Evolutionary conservation across 352 stramenopile species (phyloP).

Genomic region (Peronospora belbahrii): DNA sequence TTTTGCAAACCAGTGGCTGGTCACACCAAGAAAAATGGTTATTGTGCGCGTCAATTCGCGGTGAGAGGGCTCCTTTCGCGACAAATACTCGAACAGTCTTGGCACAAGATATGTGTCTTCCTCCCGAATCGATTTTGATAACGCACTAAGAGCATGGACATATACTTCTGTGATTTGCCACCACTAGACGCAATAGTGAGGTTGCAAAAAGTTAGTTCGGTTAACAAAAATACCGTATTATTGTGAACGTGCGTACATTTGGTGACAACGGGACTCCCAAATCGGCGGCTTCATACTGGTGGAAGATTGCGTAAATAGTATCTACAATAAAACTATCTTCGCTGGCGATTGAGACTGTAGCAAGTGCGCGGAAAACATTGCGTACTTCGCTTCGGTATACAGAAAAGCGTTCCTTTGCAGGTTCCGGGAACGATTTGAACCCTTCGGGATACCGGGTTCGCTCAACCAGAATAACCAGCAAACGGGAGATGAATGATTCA

Average conservation of each 20-base stretch:
- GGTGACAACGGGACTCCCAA: conserved; percentile 27
- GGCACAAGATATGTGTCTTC: conserved; percentile 70
- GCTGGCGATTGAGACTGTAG: conserved; percentile 54
- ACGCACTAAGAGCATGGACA: conserved; percentile 66
- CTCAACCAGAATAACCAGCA: conserved; percentile 62
- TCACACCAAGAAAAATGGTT: conserved; percentile 67
- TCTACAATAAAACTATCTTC: conserved; percentile 79
- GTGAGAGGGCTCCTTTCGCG: conserved; percentile 54
- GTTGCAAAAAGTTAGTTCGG: conserved; percentile 7
- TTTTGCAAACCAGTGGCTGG: conserved; percentile 64
- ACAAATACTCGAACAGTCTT: conserved; percentile 66
- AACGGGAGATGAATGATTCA: conserved; percentile 60
- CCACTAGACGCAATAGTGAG: conserved; percentile 31
- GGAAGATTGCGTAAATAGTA: conserved; percentile 62
- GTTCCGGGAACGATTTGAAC: conserved; percentile 41
- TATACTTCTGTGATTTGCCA: conserved; percentile 77
- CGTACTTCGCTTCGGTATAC: conserved; percentile 69
- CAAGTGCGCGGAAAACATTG: conserved; percentile 64
- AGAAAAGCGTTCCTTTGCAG: conserved; percentile 53
- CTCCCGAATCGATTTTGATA: conserved; percentile 76
- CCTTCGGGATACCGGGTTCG: conserved; percentile 55
- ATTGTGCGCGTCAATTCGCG: conserved; percentile 46
- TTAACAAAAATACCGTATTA: neutral
- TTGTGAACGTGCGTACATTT: conserved; percentile 24
- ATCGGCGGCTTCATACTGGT: conserved; percentile 56